Percentiles rank a stretch among this genome's conserved stretches.
Evolutionary conservation across 2,329 filamentous ascomycete genomes (phyloP).

Genomic region (Colletotrichum tropicale): DNA sequence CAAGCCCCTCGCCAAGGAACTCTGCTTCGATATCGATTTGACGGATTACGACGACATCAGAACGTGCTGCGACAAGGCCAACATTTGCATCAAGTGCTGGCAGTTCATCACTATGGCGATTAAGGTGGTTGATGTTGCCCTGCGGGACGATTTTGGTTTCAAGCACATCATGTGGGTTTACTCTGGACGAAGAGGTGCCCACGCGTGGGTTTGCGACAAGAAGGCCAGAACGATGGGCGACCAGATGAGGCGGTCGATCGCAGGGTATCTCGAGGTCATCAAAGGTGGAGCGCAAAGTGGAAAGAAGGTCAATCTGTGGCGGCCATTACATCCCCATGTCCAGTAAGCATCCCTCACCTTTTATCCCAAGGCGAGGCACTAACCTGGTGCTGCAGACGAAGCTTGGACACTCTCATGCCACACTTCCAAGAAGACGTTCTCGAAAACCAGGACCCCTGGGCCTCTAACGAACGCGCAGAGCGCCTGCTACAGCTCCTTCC

Average conservation of each 20-base stretch:
- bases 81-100: constrained; percentile 95
- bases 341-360: constrained; percentile 50
- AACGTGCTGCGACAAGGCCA: constrained; percentile 92
- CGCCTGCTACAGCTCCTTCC: constrained; percentile 85
- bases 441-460: constrained; percentile 85
- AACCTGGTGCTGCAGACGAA: constrained; percentile 60
- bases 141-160: constrained; percentile 96
- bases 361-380: constrained; percentile 7
- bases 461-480: constrained; percentile 70
- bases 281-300: constrained; percentile 84
- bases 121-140: constrained; percentile 84
- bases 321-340: constrained; percentile 90
- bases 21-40: constrained; percentile 99
- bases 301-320: constrained; percentile 82
- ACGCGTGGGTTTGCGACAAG: constrained; percentile 98
- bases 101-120: constrained; percentile 98
- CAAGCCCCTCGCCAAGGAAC: constrained; percentile 86
- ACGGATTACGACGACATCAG: constrained; percentile 98
- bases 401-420: constrained; percentile 80
- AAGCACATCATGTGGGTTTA: constrained; percentile 98
- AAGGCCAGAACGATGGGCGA: constrained; percentile 86
- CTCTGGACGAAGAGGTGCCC: constrained; percentile 92
- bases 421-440: constrained; percentile 88
- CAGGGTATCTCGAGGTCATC: constrained; percentile 89
- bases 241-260: constrained; percentile 81